These are phyloP conservation scores for Aureobasidium uvarum DNA, from an alignment of 2,329 filamentous ascomycete genomes.

Conservation along the genomic window DNA sequence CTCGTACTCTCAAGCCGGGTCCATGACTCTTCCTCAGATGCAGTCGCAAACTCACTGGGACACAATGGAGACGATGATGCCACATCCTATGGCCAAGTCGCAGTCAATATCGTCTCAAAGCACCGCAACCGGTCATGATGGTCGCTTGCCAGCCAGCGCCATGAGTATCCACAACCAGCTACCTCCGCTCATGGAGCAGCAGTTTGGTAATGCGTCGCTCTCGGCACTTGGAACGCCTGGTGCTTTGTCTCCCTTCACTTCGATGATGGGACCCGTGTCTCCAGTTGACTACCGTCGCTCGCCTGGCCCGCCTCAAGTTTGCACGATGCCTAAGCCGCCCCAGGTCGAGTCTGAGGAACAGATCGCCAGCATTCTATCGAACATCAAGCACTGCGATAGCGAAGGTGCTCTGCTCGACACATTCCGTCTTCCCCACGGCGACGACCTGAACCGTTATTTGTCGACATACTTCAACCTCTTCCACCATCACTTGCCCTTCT, in stretches of 20 bases:
- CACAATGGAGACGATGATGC: constrained; percentile 66
- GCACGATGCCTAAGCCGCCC: constrained; percentile 68
- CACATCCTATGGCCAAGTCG: constrained; percentile 67
- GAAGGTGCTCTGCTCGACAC: constrained; percentile 82
- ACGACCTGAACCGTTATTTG: constrained; percentile 84
- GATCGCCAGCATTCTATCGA: constrained; percentile 78
- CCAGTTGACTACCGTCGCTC: constrained; percentile 69
- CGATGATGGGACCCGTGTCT: constrained; percentile 65
- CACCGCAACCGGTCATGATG: constrained; percentile 64
- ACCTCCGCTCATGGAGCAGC: constrained; percentile 63
- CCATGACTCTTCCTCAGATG: constrained; percentile 79
- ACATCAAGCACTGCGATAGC: constrained; percentile 75
- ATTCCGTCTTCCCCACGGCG: constrained; percentile 79
- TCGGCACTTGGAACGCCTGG: constrained; percentile 68
- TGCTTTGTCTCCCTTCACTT: constrained; percentile 69
- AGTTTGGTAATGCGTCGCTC: constrained; percentile 68
- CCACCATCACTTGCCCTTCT: constrained; percentile 92
- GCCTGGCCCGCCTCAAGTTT: constrained; percentile 64
- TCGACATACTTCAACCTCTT: constrained; percentile 97
- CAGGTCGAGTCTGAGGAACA: constrained; percentile 83
- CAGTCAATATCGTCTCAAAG: constrained; percentile 41
- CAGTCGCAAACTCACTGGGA: constrained; percentile 86
- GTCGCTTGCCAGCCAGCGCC: constrained; percentile 44
- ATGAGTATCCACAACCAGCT: constrained; percentile 51
- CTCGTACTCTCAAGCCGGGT: constrained; percentile 63